Evolutionary conservation across 306 rosid genomes (phyloP), one percentile per base, ranked within the genome.

Genomic region (Trifolium subterraneum): DNA sequence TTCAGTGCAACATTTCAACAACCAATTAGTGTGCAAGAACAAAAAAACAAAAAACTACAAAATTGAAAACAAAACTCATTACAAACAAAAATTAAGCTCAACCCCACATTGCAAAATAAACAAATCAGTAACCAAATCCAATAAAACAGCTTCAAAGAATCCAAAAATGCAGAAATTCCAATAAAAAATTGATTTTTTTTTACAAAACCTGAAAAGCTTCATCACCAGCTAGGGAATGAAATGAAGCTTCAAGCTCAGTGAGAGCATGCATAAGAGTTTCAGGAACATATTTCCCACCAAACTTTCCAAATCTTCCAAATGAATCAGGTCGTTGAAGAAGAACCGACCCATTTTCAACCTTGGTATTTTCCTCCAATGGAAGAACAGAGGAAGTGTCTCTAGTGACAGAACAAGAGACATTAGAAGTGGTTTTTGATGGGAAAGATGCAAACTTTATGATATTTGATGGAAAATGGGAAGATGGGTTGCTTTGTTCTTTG

Each of bases 251-350:
- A 58, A 95, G 99, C 83, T 92, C 90, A 25, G 93, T 7, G 70
- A 92, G 98, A 0, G 98, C 99, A 19, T 90, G 67, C 97, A 94
- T 94, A 22, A 94, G 82, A 61, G 99, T 94, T 42, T 94, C 99
- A 25, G 99, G 99, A 20, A 94, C 99, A 51, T 94, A 94, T 52
- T 94, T 94, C 2, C 99, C 99, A 1, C 99, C 99, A 69, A 86
- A 94, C 60, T 80, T 87, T 0, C 99, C 99, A 72, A 88, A 94
- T 22, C 97, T 86, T 0, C 99, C 99, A 51, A 92, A 88, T 0
- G 97, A 84, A 89, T 94, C 99, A 51, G 99, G 99, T 55, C 97
- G 77, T 68, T 70, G 92, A 10, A 41, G 68, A 31, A 18, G 16
- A 19, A 55, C 51, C 31, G 86, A 60, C 72, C 87, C 88, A 73